These are phyloP conservation scores for Hibiscus tridactylites DNA, from an alignment of 345 rosid genomes.

Conservation along the genomic window DNA sequence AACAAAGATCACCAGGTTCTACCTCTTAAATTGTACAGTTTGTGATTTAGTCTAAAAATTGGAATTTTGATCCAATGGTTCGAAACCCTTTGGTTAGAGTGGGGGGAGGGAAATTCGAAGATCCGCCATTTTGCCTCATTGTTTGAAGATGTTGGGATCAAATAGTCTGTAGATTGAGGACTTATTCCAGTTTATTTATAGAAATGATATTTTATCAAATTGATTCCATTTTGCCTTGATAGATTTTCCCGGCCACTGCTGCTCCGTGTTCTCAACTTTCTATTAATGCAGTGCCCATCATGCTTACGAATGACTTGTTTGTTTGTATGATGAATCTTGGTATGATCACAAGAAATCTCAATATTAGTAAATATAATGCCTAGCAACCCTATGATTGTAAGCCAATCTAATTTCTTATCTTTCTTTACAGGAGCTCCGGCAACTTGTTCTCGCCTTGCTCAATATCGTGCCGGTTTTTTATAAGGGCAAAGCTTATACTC, in stretches of 20 bases:
- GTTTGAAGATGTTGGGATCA: too few species aligned
- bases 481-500: not conserved
- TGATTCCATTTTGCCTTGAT: not conserved
- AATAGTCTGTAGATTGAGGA: too few species aligned
- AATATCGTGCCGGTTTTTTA: not conserved
- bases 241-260: not conserved
- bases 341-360: too few species aligned
- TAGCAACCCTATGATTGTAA: not conserved
- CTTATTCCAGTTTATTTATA: slow-evolving; percentile 11
- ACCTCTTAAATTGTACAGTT: slow-evolving; percentile 20
- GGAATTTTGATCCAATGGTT: slow-evolving; percentile 14
- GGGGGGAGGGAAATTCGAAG: not conserved
- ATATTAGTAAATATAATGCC: too few species aligned
- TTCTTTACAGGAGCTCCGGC: not conserved
- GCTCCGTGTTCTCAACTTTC: too few species aligned
- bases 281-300: too few species aligned
- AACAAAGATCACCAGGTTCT: slow-evolving; percentile 12
- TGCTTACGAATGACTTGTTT: too few species aligned
- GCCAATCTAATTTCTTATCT: not conserved
- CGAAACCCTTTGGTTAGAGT: too few species aligned
- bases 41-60: slow-evolving; percentile 16
- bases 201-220: not conserved
- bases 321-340: too few species aligned
- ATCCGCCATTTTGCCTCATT: too few species aligned
- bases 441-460: too few species aligned